A percentile compares a stretch with the other conserved stretches of the same genome.
Conservation (phyloP, 257 asterid genomes). For the Solanum verrucosum region DNA sequence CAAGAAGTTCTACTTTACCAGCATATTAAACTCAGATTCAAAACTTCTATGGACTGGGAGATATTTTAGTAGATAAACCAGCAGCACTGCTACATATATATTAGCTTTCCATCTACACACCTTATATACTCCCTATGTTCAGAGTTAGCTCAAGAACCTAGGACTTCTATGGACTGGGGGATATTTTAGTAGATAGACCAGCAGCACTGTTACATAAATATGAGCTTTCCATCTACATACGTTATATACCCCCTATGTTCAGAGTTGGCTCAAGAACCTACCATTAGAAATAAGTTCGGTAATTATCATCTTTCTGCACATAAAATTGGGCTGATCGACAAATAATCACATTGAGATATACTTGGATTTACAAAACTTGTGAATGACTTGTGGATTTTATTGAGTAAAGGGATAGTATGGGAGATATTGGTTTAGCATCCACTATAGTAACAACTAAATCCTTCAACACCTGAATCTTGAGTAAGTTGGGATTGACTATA, state of each 20-base stretch:
- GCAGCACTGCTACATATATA: neutral
- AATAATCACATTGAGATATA: neutral
- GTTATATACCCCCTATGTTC: neutral
- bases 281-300: neutral
- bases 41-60: neutral
- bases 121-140: neutral
- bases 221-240: neutral
- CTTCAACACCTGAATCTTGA: neutral
- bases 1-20: neutral
- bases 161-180: neutral
- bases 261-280: neutral
- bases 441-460: neutral
- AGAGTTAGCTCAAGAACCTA: neutral
- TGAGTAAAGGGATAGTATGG: neutral
- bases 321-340: neutral
- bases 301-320: neutral
- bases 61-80: neutral
- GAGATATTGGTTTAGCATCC: neutral
- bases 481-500: neutral
- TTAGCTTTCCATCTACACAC: neutral
- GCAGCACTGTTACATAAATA: neutral
- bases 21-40: neutral
- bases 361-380: neutral
- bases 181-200: neutral
- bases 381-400: neutral